phyloP scores from a whole-genome alignment of 352 stramenopile species.

The Lagenidium giganteum region DNA sequence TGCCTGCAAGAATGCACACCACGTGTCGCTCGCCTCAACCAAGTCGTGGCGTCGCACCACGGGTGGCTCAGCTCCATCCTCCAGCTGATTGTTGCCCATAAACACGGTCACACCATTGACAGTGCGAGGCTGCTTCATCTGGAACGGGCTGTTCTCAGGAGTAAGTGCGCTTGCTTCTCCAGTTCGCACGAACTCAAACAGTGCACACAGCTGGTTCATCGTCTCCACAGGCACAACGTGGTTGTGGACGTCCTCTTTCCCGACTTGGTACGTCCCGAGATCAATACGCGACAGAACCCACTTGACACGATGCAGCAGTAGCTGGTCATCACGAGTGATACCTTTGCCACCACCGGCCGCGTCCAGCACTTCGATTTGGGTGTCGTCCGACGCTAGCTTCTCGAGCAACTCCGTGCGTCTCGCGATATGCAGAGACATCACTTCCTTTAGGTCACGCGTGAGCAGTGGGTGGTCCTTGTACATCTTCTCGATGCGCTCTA shows the following conservation, averaged over 20 bases:
- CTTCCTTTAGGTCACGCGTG: slow-evolving; percentile 54
- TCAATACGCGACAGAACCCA: slow-evolving; percentile 73
- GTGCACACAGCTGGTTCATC: slow-evolving; percentile 58
- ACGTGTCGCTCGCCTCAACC: slow-evolving; percentile 29
- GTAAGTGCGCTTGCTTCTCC: slow-evolving; percentile 36
- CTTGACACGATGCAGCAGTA: slow-evolving; percentile 69
- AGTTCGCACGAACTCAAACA: slow-evolving; percentile 73
- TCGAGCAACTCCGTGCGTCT: slow-evolving; percentile 43
- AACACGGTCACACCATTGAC: no score
- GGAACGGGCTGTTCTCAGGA: slow-evolving; percentile 47
- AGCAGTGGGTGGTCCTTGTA: slow-evolving; percentile 62
- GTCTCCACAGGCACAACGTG: slow-evolving; percentile 11
- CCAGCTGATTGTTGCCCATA: neutral
- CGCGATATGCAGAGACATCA: slow-evolving; percentile 39
- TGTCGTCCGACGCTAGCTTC: slow-evolving; percentile 48
- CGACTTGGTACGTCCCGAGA: slow-evolving; percentile 18
- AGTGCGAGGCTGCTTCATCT: slow-evolving; percentile 12
- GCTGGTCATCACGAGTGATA: slow-evolving; percentile 38
- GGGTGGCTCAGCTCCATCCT: neutral
- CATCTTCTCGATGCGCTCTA: slow-evolving; percentile 61
- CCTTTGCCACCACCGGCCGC: slow-evolving; percentile 7
- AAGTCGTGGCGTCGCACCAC: slow-evolving; percentile 32
- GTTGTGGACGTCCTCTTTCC: slow-evolving; percentile 6
- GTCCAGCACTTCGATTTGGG: slow-evolving; percentile 48
- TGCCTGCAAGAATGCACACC: slow-evolving; percentile 55